A percentile compares a stretch with the other conserved stretches of the same genome.
phyloP scores from a whole-genome alignment of 164 flowering plant genomes.

The Umbellularia californica region DNA sequence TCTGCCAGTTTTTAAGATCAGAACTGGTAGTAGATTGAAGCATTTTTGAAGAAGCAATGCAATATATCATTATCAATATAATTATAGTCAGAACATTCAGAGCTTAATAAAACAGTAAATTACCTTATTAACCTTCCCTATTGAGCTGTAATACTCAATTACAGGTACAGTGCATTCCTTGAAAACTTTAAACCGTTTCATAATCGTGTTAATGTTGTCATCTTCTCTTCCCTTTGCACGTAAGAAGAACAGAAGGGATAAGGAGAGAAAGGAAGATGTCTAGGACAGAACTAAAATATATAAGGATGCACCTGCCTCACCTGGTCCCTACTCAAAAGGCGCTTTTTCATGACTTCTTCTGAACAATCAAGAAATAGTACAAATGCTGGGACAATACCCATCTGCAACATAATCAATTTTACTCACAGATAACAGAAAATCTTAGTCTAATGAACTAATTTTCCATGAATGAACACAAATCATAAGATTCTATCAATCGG shows the following conservation, averaged over 20 bases:
- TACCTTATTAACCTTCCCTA: conserved; percentile 71
- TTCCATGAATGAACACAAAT: background rate
- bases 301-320: conserved; percentile 16
- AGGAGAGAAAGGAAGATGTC: background rate
- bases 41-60: background rate
- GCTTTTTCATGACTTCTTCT: conserved; percentile 71
- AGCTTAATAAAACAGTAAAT: background rate
- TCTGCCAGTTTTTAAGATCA: too few relatives aligned
- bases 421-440: background rate
- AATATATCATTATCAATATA: too few relatives aligned
- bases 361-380: conserved; percentile 67
- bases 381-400: conserved; percentile 55
- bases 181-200: conserved; percentile 67
- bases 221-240: conserved; percentile 67
- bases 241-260: too few relatives aligned
- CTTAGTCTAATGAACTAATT: background rate
- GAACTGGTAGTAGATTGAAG: too few relatives aligned
- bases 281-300: background rate
- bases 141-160: conserved; percentile 46
- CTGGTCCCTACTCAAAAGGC: conserved; percentile 54
- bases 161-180: conserved; percentile 69
- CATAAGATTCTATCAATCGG: background rate
- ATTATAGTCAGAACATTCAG: background rate
- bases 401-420: conserved; percentile 35
- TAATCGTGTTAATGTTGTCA: conserved; percentile 71